phyloP scores from a whole-genome alignment of 345 rosid genomes.

The Syzygium oleosum region DNA sequence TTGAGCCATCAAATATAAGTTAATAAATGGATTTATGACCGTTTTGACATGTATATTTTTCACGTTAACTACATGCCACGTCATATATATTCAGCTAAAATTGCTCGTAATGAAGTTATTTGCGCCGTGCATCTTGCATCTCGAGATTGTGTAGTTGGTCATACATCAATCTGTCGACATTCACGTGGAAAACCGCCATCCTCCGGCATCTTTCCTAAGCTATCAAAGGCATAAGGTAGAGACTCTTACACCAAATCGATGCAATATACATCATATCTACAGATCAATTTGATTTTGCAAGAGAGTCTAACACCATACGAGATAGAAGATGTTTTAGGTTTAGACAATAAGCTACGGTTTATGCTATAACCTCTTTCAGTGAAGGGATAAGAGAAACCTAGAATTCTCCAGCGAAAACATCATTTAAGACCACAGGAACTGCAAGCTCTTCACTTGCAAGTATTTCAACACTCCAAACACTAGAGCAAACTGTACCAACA shows the following conservation, averaged over 20 bases:
- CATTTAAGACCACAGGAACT: background rate
- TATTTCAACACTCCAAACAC: background rate
- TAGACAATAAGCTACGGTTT: background rate
- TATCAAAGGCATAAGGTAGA: background rate
- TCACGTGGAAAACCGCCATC: too few relatives aligned
- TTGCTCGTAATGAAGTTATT: too few relatives aligned
- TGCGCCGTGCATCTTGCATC: too few relatives aligned
- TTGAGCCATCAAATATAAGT: too few relatives aligned
- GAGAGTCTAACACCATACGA: background rate
- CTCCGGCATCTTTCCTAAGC: too few relatives aligned
- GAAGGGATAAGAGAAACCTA: background rate
- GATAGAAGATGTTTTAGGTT: background rate
- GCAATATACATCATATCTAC: background rate
- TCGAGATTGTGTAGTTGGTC: too few relatives aligned
- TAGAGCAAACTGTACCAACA: background rate
- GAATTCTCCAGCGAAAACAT: background rate
- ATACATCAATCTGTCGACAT: too few relatives aligned
- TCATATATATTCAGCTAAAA: too few relatives aligned
- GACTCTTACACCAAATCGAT: background rate
- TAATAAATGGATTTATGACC: too few relatives aligned
- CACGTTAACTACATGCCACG: background rate
- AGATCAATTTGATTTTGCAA: background rate
- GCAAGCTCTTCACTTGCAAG: background rate
- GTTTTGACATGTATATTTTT: too few relatives aligned
- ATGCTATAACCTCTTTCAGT: background rate